These are phyloP conservation scores for Triangularia verruculosa DNA, from an alignment of 2,329 filamentous ascomycete genomes.

Conservation along the genomic window DNA sequence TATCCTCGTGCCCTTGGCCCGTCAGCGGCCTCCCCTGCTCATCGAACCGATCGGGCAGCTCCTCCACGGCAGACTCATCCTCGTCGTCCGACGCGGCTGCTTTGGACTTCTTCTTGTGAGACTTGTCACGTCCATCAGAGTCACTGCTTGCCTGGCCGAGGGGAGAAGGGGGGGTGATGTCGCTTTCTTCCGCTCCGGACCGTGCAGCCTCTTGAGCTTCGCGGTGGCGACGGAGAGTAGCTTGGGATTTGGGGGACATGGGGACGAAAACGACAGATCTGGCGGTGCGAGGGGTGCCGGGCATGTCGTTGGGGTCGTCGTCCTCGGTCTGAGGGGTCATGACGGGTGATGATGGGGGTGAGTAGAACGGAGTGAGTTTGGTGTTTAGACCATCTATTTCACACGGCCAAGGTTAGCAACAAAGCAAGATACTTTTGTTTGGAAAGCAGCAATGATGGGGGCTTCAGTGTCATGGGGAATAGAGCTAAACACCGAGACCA, in stretches of 20 bases:
- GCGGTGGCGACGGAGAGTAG: constrained; percentile 43
- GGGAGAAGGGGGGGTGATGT: constrained; percentile 14
- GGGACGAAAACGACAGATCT: constrained; percentile 49
- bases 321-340: not conserved
- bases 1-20: constrained; percentile 8
- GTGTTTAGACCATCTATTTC: constrained; percentile 27
- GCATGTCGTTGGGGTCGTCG: constrained; percentile 9
- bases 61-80: constrained; percentile 41
- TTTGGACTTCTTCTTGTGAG: not conserved
- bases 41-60: constrained; percentile 49
- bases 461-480: not conserved
- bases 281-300: constrained; percentile 21
- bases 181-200: constrained; percentile 14
- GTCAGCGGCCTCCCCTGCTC: constrained; percentile 40
- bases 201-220: constrained; percentile 32
- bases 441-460: not conserved
- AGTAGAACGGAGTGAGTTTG: not conserved
- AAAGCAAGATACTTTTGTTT: no score
- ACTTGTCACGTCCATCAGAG: constrained; percentile 6
- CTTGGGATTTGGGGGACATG: constrained; percentile 48
- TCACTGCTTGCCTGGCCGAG: constrained; percentile 6
- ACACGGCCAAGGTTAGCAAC: constrained; percentile 4
- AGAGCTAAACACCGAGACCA: constrained; percentile 18
- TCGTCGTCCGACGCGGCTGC: constrained; percentile 31
- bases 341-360: constrained; percentile 5